These are phyloP conservation scores for Sordariomycetes sp. DNA, from an alignment of 2,329 filamentous ascomycete species.

Conservation along the genomic window DNA sequence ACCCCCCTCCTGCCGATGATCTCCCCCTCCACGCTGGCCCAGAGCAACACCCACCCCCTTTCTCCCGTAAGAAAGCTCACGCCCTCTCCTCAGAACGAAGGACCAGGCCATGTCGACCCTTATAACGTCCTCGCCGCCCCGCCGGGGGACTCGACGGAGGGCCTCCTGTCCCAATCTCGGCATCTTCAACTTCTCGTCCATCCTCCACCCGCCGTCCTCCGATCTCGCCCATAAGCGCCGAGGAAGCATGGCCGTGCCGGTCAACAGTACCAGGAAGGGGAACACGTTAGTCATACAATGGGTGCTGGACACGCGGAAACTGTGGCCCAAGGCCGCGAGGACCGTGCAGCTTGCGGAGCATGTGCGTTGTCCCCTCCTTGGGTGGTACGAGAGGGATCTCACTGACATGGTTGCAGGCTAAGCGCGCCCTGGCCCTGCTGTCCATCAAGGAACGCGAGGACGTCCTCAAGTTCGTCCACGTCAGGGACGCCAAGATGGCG, in stretches of 20 bases:
- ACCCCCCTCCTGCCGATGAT: neutral
- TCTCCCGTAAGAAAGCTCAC: neutral
- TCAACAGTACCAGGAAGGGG: conserved; percentile 14
- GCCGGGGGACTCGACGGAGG: neutral
- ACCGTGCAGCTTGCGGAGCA: conserved; percentile 36
- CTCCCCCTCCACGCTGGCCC: neutral
- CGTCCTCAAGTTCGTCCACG: conserved; percentile 54
- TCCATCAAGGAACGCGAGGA: conserved; percentile 43
- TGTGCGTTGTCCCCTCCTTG: conserved; percentile 23
- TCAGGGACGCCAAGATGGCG: conserved; percentile 66
- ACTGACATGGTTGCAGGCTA: conserved; percentile 28
- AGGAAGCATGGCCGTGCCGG: conserved; percentile 3
- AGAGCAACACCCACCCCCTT: neutral
- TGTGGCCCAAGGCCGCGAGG: conserved; percentile 44
- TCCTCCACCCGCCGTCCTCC: neutral
- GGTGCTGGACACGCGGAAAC: conserved; percentile 49
- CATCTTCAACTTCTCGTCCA: neutral
- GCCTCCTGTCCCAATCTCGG: neutral
- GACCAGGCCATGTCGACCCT: neutral
- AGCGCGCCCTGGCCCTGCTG: conserved; percentile 43
- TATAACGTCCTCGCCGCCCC: neutral
- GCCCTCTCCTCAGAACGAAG: neutral
- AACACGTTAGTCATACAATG: conserved; percentile 41
- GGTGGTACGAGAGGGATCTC: too few relatives aligned
- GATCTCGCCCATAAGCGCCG: neutral